Evolutionary conservation across 2,329 filamentous ascomycete species (phyloP), one percentile per base, ranked within the genome.

Genomic region (Fusarium pilosicola): DNA sequence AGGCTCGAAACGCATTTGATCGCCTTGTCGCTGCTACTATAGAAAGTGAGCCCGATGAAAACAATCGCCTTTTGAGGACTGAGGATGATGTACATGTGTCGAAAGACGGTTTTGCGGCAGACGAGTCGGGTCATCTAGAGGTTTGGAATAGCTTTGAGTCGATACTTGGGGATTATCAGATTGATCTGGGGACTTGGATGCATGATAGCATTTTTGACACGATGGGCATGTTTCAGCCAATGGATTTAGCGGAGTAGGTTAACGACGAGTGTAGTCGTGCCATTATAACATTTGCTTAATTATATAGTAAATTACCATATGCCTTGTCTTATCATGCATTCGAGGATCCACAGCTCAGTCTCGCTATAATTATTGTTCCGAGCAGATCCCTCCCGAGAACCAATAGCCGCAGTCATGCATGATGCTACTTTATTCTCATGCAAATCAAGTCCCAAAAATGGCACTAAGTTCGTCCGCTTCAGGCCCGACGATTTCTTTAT

Each of bases 11-110:
- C 1, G 20, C 61, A 34, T 63, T 63, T 2, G 55, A 61, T 24
- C 24, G 34, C 8, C 61, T 63, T 18, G n/a, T 63, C 7, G 42
- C 61, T 63, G 28, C 55, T 24, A 63, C 61, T 5, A 63, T 63
- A 24, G 61, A 63, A 15, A 36, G 20, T 15, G 36, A 61, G 1
- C 20, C 14, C 1, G 61, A 63, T 24, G 11, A 28, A 24, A 41
- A 5, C 4, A 24, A 36, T 2, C 3, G 9, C 8, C 2, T 11
- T 0, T 14, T 10, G 11, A 24, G 42, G 12, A 22, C 28, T 18
- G 28, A 42, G 18, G 7, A 22, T 24, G 15, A 28, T 14, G 17
- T 48, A 4, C 5, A 6, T 17, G 7, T 26, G 2, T 41, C 55
- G 14, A 34, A 20, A 20, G 28, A 28, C 7, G 6, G 28, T 3